Evolutionary conservation across 2,329 filamentous ascomycete species (phyloP), one percentile per base, ranked within the genome.

Genomic region (Colletotrichum salicis): DNA sequence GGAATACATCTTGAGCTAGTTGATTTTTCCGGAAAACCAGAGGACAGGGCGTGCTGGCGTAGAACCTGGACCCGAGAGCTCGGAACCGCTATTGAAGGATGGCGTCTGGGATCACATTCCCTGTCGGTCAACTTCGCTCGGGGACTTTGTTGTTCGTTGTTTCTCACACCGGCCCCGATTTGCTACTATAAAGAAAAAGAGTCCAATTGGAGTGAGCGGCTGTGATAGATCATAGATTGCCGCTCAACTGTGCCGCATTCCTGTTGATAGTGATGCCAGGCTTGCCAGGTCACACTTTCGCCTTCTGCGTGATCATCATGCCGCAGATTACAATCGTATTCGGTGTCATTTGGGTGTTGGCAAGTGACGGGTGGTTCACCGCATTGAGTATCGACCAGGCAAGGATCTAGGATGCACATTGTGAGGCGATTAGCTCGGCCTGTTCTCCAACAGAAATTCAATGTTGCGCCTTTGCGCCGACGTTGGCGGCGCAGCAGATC

Each of bases 11-110:
- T 48, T 22, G 19, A n/a, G 19, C 41, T 48, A 10, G 19, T 48
- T 48, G 19, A 29, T 29, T 29, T n/a, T 48, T 19, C n/a, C 41
- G 41, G 19, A 48, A 48, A 19, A 48, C 41, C n/a, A 48, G n/a
- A 62, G 41, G 19, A 35, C 35, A 64, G 51, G 52, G 64, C 33
- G 58, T 68, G 64, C 41, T 62, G 24, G 29, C 52, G 52, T 24
- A 56, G 60, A 52, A 56, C 11, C 37, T 41, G 19, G 64, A 68
- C 58, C 68, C 68, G 64, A 45, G 51, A 68, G 58, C 48, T 58
- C 29, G 68, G 68, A 41, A 71, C 68, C 64, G 64, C 57, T 71
- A 51, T 62, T 71, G 64, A 52, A 71, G 68, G 31, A 63, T 62
- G 48, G 29, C 19, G 52, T 54, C 57, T 41, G 41, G 64, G 41